Conservation (phyloP, 1,284 basidiomycete genomes). For the Pascua sp. region DNA sequence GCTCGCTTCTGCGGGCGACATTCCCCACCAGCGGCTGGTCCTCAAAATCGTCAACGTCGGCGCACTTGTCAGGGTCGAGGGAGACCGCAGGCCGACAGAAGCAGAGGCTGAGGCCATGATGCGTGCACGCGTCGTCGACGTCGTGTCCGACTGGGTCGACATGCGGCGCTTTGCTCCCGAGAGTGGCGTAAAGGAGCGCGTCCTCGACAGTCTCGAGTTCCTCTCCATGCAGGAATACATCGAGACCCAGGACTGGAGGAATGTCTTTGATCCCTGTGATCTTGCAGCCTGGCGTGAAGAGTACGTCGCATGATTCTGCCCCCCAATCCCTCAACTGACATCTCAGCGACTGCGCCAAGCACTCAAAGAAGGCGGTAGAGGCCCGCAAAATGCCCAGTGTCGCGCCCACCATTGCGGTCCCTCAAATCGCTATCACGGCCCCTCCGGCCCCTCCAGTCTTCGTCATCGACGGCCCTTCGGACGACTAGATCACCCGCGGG, state of each 20-base stretch:
- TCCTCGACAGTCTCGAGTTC: constrained; percentile 12
- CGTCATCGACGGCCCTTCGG: too few species aligned
- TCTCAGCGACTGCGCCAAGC: too few species aligned
- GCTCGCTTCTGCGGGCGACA: background rate
- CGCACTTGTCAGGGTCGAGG: constrained; percentile 1
- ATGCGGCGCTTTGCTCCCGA: too few species aligned
- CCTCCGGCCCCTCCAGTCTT: too few species aligned
- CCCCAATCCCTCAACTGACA: background rate
- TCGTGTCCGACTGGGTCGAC: too few species aligned
- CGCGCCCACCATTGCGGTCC: too few species aligned
- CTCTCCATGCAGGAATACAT: constrained; percentile 17
- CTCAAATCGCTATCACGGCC: too few species aligned
- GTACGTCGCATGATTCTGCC: background rate
- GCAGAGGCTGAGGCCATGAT: background rate
- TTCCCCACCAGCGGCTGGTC: background rate
- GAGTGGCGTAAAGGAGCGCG: background rate
- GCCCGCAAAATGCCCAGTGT: too few species aligned
- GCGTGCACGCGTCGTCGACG: background rate
- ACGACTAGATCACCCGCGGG: too few species aligned
- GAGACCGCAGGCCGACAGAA: background rate
- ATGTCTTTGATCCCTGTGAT: constrained; percentile 9
- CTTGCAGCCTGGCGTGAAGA: constrained; percentile 2
- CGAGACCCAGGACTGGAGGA: background rate
- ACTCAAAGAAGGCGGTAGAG: too few species aligned
- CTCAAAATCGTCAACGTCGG: constrained; percentile 7